A percentile compares a stretch with the other conserved stretches of the same genome.
These are phyloP conservation scores for Suillus clintonianus DNA, from an alignment of 768 basidiomycete species.

Conservation along the genomic window DNA sequence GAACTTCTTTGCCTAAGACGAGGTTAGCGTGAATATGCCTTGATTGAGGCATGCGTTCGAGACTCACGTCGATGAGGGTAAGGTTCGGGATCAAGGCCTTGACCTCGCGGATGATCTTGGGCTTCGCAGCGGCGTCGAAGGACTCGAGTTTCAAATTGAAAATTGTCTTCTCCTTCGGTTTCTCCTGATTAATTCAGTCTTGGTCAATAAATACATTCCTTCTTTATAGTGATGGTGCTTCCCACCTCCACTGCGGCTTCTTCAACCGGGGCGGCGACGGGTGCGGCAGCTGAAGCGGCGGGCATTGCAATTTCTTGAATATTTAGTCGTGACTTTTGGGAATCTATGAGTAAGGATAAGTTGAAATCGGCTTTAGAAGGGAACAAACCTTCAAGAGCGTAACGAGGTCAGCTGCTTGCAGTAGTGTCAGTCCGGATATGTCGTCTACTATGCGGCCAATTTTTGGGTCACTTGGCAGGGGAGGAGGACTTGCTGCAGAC, in stretches of 20 bases:
- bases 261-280: slow-evolving; percentile 57
- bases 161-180: slow-evolving; percentile 97
- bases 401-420: slow-evolving; percentile 96
- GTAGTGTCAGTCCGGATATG: slow-evolving; percentile 82
- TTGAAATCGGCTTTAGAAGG: not conserved
- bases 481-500: slow-evolving; percentile 41
- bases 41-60: not conserved
- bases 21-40: not conserved
- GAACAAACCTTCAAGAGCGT: slow-evolving; percentile 78
- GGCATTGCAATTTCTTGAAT: slow-evolving; percentile 98
- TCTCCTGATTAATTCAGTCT: slow-evolving; percentile 55
- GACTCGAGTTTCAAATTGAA: slow-evolving; percentile 96
- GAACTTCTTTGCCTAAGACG: slow-evolving; percentile 92
- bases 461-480: slow-evolving; percentile 60
- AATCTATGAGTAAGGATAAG: slow-evolving; percentile 1
- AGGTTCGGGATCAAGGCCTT: slow-evolving; percentile 95
- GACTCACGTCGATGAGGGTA: slow-evolving; percentile 92
- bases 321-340: slow-evolving; percentile 82
- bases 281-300: slow-evolving; percentile 62
- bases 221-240: slow-evolving; percentile 4
- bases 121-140: slow-evolving; percentile 88
- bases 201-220: not conserved
- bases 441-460: slow-evolving; percentile 88
- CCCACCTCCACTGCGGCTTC: slow-evolving; percentile 66
- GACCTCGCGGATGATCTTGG: slow-evolving; percentile 97